Evolutionary conservation across 306 rosid species (phyloP), one percentile per base, ranked within the genome.

Genomic region (Carpinus fangiana): DNA sequence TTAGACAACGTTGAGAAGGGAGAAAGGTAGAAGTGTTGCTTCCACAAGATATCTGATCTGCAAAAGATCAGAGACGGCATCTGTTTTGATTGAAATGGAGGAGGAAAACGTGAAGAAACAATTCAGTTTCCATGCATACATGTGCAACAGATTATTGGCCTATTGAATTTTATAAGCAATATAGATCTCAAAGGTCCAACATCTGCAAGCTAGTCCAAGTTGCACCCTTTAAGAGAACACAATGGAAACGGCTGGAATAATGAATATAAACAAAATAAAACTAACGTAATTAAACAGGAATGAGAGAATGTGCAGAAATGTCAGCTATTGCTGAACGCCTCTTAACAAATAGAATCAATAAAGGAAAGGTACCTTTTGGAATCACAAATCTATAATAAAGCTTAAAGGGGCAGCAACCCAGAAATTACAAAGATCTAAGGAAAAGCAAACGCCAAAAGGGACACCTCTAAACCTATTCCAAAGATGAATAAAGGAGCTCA

Each of bases 361-460:
- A 36, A 16, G 36, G 23, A 18, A 80, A 72, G 62, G 36, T 74
- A 70, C 18, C 18, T 57, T n/a, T 38, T 56, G 74, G 57, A 72
- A 84, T 38, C 4, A 51, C 52, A 75, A 50, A 46, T 60, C 78
- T 84, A 83, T 72, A 80, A 56, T 66, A 69, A 55, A 60, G 77
- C 65, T 28, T 28, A 50, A 50, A 73, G 12, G 59, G 72, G 79
- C 60, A 45, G 51, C 60, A 51, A 28, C 76, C 56, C 79, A 31
- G 64, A 61, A 47, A 70, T 68, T 47, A 75, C 77, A 69, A 72
- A 61, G 62, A 73, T 66, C 48, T 9, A 45, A 50, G 48, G 26
- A 67, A 78, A 67, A 53, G 45, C n/a, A 43, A 74, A 20, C 54
- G 62, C 75, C 66, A 3, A 18, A 73, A 23, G 80, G 68, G 60